Conservation (phyloP, 805 yeast species). For the Saccharomycopsis sp. region DNA sequence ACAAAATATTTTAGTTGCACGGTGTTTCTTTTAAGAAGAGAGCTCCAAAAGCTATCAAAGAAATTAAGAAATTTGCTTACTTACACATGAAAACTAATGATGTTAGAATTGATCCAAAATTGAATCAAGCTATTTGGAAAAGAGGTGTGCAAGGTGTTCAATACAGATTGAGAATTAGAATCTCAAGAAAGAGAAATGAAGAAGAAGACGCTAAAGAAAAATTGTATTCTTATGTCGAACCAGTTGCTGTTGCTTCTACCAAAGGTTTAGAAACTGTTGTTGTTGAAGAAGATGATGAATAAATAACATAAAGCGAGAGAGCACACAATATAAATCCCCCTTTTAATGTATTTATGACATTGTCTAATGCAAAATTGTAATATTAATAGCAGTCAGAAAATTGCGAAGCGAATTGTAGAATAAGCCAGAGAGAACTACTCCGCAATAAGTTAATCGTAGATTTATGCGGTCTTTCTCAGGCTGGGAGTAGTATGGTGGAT, state of each 20-base stretch:
- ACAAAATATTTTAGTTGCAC: conserved; percentile 60
- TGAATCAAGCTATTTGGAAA: conserved; percentile 98
- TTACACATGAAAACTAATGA: conserved; percentile 99
- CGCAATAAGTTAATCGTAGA: not conserved
- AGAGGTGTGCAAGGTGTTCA: conserved; percentile 99
- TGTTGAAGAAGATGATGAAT: conserved; percentile 73
- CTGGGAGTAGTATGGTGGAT: not conserved
- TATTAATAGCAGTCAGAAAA: not conserved
- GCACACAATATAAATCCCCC: not conserved
- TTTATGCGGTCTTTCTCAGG: not conserved
- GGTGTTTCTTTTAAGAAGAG: conserved; percentile 99
- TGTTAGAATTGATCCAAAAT: conserved; percentile 97
- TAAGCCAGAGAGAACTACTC: not conserved
- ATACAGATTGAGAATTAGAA: conserved; percentile 96
- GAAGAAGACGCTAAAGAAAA: conserved; percentile 99
- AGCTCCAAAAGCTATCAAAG: conserved; percentile 99
- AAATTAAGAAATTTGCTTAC: conserved; percentile 96
- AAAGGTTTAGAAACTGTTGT: conserved; percentile 98
- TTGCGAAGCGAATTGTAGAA: not conserved
- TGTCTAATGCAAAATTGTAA: conserved; percentile 1
- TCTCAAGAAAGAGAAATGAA: conserved; percentile 99
- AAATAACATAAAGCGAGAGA: conserved; percentile 6
- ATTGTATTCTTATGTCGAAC: conserved; percentile 96
- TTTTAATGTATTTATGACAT: conserved; percentile 2
- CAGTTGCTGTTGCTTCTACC: conserved; percentile 87